Conservation (phyloP, 306 rosid species). For the Casuarina glauca region DNA sequence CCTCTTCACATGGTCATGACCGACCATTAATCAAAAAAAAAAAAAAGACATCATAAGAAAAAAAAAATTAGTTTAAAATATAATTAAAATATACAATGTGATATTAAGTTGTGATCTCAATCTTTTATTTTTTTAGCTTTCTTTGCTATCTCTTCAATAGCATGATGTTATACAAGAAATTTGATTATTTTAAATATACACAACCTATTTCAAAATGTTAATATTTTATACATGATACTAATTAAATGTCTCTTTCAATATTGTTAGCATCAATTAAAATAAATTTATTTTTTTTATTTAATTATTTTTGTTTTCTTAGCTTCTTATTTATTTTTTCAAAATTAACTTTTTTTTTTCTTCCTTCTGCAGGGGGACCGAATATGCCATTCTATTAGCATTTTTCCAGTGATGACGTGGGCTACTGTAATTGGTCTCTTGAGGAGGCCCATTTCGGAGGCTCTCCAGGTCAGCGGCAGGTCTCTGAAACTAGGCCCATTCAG, state of each 20-base stretch:
- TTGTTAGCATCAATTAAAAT: neutral
- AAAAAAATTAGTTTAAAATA: too few relatives aligned
- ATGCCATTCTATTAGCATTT: neutral
- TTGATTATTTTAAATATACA: neutral
- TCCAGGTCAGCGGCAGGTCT: neutral
- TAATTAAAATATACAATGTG: neutral
- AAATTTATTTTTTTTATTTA: neutral
- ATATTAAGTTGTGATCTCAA: too few relatives aligned
- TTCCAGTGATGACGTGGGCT: neutral
- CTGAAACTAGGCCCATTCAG: neutral
- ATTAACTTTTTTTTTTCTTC: neutral
- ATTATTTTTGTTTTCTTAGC: neutral
- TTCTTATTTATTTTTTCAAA: neutral
- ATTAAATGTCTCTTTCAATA: neutral
- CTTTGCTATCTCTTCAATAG: too few relatives aligned
- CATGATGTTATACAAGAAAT: neutral
- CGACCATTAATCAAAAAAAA: neutral
- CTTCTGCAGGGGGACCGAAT: neutral
- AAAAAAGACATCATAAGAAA: neutral
- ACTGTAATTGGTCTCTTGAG: neutral
- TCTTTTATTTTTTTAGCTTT: too few relatives aligned
- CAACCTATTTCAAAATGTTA: too few relatives aligned
- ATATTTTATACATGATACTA: too few relatives aligned
- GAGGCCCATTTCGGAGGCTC: neutral
- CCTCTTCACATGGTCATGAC: neutral